A percentile compares a stretch with the other conserved stretches of the same genome.
These are phyloP conservation scores for Nannizziopsis arthrosporioides DNA, from an alignment of 2,329 filamentous ascomycete species.

Conservation along the genomic window DNA sequence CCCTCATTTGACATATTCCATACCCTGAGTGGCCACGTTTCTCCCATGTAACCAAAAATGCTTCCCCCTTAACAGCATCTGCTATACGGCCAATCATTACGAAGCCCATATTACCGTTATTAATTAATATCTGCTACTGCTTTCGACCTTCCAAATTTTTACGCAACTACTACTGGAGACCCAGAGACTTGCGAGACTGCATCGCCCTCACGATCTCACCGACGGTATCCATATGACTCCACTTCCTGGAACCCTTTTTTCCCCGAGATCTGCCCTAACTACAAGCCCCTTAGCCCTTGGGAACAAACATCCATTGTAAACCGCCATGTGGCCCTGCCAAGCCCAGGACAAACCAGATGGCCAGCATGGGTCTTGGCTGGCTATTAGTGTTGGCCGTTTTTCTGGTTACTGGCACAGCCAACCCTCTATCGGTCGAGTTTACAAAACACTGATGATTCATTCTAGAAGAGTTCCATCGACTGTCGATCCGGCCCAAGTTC, in stretches of 20 bases:
- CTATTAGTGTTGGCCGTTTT: no score
- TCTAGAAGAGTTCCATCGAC: slow-evolving; percentile 8
- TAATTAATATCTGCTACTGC: no score
- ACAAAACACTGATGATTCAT: slow-evolving; percentile 1
- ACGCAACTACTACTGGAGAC: no score
- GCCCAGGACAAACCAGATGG: neutral
- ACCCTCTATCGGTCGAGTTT: neutral
- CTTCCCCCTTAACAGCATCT: neutral
- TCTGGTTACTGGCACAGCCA: no score
- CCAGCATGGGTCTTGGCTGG: no score
- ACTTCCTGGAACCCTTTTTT: neutral
- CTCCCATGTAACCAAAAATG: neutral
- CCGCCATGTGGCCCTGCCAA: slow-evolving; percentile 4
- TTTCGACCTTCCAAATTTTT: no score
- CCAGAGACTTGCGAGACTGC: no score
- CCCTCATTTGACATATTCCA: neutral
- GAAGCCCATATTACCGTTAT: no score
- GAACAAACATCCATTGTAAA: neutral
- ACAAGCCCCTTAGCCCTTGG: no score
- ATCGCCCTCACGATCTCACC: neutral
- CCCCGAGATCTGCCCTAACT: neutral
- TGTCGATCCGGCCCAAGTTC: no score
- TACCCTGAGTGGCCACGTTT: slow-evolving; percentile 10
- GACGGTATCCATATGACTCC: neutral
- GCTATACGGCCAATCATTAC: neutral